Evolutionary conservation across 192 early-diverging fungal genomes (phyloP).

Genomic region (Coemansia sp.): DNA sequence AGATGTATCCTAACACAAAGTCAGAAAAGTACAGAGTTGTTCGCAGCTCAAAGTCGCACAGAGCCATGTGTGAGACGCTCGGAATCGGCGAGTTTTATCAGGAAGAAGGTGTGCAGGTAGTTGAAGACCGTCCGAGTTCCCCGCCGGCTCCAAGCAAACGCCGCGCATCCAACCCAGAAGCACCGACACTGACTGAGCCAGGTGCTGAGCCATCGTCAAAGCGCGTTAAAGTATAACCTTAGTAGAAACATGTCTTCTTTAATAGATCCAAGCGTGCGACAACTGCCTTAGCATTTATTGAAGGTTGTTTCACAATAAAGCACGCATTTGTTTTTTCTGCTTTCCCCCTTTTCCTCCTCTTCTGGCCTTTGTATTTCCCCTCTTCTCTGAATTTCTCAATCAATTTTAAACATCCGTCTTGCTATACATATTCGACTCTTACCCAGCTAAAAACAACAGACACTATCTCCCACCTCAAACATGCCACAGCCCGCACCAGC

Average conservation of each 20-base stretch:
- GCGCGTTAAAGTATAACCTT: neutral
- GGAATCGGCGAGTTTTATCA: constrained; percentile 38
- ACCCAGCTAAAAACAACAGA: neutral
- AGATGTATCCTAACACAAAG: constrained; percentile 76
- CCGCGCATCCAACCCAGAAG: neutral
- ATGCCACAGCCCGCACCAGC: constrained; percentile 21
- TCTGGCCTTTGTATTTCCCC: too few relatives aligned
- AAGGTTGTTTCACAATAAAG: too few relatives aligned
- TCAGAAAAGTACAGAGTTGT: constrained; percentile 51
- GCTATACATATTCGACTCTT: neutral
- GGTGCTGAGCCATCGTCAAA: neutral
- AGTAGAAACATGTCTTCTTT: neutral
- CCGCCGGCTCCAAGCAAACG: constrained; percentile 2
- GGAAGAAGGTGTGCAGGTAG: constrained; percentile 18
- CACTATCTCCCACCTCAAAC: too few relatives aligned
- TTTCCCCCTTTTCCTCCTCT: too few relatives aligned
- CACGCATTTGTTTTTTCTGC: too few relatives aligned
- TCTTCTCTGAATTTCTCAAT: too few relatives aligned
- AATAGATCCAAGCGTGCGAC: too few relatives aligned
- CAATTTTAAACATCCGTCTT: too few relatives aligned
- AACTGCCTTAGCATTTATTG: too few relatives aligned
- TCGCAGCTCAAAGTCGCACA: constrained; percentile 55
- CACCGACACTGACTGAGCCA: neutral
- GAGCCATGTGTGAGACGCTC: constrained; percentile 57
- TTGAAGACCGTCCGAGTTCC: neutral